These are phyloP conservation scores for Tetrahymena malaccensis DNA, from an alignment of 73 alveolate species.

Conservation along the genomic window DNA sequence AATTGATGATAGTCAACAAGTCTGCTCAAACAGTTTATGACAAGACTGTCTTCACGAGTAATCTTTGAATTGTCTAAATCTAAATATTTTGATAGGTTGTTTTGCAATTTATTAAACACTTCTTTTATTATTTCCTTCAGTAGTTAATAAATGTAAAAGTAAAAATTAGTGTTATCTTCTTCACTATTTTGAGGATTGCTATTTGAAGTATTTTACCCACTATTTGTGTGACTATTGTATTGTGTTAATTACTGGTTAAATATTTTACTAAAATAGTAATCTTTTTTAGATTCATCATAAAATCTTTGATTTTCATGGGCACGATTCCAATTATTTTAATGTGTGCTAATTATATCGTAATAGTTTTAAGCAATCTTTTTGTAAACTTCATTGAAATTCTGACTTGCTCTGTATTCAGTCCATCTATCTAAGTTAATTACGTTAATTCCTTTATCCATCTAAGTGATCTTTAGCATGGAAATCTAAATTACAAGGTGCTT, in stretches of 20 bases:
- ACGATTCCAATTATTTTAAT: neutral
- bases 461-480: neutral
- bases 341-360: neutral
- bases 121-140: neutral
- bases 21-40: neutral
- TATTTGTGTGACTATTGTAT: neutral
- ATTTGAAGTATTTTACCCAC: neutral
- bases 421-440: neutral
- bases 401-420: neutral
- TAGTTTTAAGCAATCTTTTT: neutral
- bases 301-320: neutral
- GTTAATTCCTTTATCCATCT: neutral
- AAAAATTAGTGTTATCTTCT: neutral
- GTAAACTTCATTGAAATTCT: neutral
- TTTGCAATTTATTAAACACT: neutral
- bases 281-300: neutral
- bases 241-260: neutral
- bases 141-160: neutral
- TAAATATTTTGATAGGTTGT: neutral
- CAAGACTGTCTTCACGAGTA: neutral
- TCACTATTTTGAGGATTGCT: neutral
- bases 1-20: neutral
- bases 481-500: neutral
- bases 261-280: neutral
- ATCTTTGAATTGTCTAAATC: neutral